phyloP scores from a whole-genome alignment of 1,139 yeast species.

The Pichia sp. region DNA sequence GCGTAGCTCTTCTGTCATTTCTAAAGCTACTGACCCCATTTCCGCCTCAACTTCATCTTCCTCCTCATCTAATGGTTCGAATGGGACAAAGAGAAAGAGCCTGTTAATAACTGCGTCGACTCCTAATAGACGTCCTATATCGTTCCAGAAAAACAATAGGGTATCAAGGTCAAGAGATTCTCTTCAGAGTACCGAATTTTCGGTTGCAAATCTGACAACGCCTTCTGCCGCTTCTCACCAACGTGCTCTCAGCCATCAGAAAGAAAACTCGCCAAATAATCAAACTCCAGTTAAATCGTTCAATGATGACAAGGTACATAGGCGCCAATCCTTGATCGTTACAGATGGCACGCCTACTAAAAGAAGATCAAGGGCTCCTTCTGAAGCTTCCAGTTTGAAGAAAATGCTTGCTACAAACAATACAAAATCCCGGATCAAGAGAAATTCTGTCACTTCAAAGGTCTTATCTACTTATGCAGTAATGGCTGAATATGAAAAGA shows the following conservation, averaged over 20 bases:
- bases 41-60: constrained; percentile 16
- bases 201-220: constrained; percentile 6
- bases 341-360: constrained; percentile 15
- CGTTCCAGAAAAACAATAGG: constrained; percentile 40
- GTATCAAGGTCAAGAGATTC: constrained; percentile 19
- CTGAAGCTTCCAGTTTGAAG: constrained; percentile 10
- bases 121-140: constrained; percentile 52
- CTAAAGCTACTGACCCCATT: constrained; percentile 23
- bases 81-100: constrained; percentile 34
- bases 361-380: constrained; percentile 9
- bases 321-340: constrained; percentile 7
- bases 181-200: constrained; percentile 8
- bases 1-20: constrained; percentile 30
- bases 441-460: constrained; percentile 68
- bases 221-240: constrained; percentile 6
- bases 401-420: neutral
- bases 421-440: constrained; percentile 41
- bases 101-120: constrained; percentile 52
- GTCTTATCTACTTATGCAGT: constrained; percentile 68
- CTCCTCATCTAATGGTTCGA: constrained; percentile 22
- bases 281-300: neutral
- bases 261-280: neutral
- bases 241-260: neutral
- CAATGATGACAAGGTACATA: neutral
- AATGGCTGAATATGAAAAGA: constrained; percentile 48